A percentile compares a stretch with the other conserved stretches of the same genome.
Conservation (phyloP, 208 protist species). For the Leptomonas seymouri region DNA sequence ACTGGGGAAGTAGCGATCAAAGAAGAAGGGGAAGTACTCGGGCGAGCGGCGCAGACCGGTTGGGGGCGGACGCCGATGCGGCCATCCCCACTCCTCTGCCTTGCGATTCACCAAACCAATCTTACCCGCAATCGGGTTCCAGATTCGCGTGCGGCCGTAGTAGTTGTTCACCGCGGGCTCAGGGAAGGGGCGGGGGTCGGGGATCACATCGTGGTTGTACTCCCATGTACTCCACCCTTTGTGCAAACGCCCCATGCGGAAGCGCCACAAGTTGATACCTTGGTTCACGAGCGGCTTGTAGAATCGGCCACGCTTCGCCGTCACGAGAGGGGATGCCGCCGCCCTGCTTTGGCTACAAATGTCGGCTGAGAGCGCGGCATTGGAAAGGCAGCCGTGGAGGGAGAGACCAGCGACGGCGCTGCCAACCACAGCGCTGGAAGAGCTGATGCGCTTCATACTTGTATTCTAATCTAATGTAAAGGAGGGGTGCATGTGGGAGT, state of each 20-base stretch:
- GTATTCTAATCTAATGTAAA: slow-evolving; percentile 6
- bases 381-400: neutral
- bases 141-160: slow-evolving; percentile 78
- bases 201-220: slow-evolving; percentile 61
- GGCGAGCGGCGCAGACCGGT: slow-evolving; percentile 77
- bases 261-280: slow-evolving; percentile 84
- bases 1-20: slow-evolving; percentile 83
- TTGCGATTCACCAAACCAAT: slow-evolving; percentile 82
- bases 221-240: slow-evolving; percentile 76
- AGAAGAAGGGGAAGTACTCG: slow-evolving; percentile 84
- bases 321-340: slow-evolving; percentile 9
- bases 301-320: slow-evolving; percentile 57
- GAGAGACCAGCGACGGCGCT: slow-evolving; percentile 2
- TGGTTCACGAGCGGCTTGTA: slow-evolving; percentile 84
- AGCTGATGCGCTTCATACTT: slow-evolving; percentile 25
- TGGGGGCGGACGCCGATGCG: slow-evolving; percentile 69
- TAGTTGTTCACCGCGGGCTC: slow-evolving; percentile 89
- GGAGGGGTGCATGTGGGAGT: slow-evolving; percentile 8
- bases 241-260: slow-evolving; percentile 80
- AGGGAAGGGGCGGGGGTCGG: slow-evolving; percentile 86
- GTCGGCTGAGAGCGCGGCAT: neutral
- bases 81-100: slow-evolving; percentile 82
- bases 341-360: neutral
- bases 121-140: slow-evolving; percentile 87
- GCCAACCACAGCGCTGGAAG: neutral